phyloP scores from a whole-genome alignment of 768 basidiomycete genomes.

The Tricholoma matsutake region DNA sequence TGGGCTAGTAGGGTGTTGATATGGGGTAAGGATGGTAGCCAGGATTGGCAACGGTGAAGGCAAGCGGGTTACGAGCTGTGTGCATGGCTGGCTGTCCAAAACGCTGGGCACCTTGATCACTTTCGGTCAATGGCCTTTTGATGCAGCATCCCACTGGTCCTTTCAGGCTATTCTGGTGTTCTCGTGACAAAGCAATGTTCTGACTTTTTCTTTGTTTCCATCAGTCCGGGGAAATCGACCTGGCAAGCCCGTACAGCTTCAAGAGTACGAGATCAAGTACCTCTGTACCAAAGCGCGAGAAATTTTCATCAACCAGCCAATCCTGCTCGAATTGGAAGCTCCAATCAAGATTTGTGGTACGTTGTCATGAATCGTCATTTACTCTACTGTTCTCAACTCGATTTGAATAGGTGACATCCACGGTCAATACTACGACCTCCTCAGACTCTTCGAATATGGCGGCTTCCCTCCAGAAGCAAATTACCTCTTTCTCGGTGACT shows the following conservation, averaged over 20 bases:
- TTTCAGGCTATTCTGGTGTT: background rate
- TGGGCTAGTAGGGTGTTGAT: background rate
- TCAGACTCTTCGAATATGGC: slow-evolving; percentile 97
- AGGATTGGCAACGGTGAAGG: background rate
- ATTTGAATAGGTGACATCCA: slow-evolving; percentile 85
- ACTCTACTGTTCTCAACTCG: slow-evolving; percentile 17
- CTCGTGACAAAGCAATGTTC: slow-evolving; percentile 9
- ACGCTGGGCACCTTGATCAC: background rate
- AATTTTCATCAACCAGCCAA: slow-evolving; percentile 99
- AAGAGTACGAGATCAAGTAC: slow-evolving; percentile 99
- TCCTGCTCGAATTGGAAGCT: slow-evolving; percentile 95
- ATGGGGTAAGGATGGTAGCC: background rate
- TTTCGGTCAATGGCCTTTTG: background rate
- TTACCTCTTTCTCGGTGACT: slow-evolving; percentile 99
- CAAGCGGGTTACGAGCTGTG: background rate
- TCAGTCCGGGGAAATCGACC: slow-evolving; percentile 97
- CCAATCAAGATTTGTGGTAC: slow-evolving; percentile 99
- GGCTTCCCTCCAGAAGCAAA: slow-evolving; percentile 99
- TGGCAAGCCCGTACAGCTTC: slow-evolving; percentile 95
- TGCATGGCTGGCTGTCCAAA: background rate
- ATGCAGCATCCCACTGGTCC: background rate
- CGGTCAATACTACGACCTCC: slow-evolving; percentile 98
- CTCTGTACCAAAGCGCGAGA: slow-evolving; percentile 98
- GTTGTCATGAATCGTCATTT: slow-evolving; percentile 28
- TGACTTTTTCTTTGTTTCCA: slow-evolving; percentile 20